Conservation (phyloP, 345 rosid species). For the Sisymbrium irio region DNA sequence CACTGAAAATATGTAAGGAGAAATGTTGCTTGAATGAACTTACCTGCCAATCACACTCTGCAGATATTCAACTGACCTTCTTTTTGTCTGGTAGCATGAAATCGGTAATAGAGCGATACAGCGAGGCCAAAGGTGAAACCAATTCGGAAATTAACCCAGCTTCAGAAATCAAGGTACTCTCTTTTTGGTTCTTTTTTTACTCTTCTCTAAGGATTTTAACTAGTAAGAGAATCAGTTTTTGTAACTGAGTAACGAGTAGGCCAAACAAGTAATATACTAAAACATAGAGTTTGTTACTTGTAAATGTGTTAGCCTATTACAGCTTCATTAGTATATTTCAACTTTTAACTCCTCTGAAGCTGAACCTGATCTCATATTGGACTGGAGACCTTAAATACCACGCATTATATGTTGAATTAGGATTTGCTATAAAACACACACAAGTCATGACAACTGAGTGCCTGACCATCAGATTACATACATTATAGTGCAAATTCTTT, state of each 20-base stretch:
- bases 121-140: slow-evolving; percentile 27
- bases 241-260: neutral
- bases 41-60: slow-evolving; percentile 9
- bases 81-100: slow-evolving; percentile 27
- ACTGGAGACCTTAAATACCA: neutral
- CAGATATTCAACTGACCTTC: neutral
- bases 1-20: neutral
- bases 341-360: neutral
- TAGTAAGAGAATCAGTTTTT: neutral
- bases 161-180: slow-evolving; percentile 30
- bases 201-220: neutral
- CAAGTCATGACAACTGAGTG: neutral
- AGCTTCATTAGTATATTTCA: neutral
- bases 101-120: slow-evolving; percentile 34
- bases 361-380: neutral
- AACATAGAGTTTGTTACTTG: neutral
- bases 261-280: neutral
- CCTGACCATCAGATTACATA: neutral
- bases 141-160: slow-evolving; percentile 5
- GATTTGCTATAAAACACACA: neutral
- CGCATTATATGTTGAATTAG: neutral
- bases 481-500: neutral
- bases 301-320: neutral
- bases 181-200: neutral
- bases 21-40: slow-evolving; percentile 19